Evolutionary conservation across 495 filamentous ascomycete genomes (phyloP).

Genomic region (Oleoguttula mirabilis): DNA sequence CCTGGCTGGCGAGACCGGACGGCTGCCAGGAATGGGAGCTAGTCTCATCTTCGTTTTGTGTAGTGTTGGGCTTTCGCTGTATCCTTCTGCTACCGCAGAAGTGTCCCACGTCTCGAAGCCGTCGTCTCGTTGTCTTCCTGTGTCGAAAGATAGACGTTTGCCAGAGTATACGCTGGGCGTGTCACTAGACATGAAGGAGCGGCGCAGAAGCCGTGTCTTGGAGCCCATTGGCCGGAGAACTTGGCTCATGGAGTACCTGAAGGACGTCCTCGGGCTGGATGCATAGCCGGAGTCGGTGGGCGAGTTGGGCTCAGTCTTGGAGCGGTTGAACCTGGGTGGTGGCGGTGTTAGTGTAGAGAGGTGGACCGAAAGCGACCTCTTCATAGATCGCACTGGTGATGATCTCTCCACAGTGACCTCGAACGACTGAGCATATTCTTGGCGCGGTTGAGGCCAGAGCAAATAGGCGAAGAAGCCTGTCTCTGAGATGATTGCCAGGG

Average conservation of each 20-base stretch:
- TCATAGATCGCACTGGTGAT: neutral
- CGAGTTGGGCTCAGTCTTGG: neutral
- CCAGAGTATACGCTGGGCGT: constrained; percentile 3
- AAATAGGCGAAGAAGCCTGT: constrained; percentile 3
- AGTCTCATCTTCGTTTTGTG: constrained; percentile 35
- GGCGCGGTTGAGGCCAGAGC: neutral
- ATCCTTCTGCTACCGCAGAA: constrained; percentile 41
- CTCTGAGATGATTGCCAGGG: constrained; percentile 1
- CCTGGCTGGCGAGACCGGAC: constrained; percentile 34
- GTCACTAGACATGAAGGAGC: constrained; percentile 2
- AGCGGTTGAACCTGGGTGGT: neutral
- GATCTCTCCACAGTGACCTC: neutral
- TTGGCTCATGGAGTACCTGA: constrained; percentile 7
- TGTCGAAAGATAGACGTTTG: constrained; percentile 7
- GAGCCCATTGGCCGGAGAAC: constrained; percentile 14
- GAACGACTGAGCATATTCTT: neutral
- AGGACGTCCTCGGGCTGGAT: constrained; percentile 1
- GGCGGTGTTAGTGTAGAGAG: constrained; percentile 1
- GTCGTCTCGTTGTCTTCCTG: constrained; percentile 25
- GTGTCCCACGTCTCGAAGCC: constrained; percentile 63
- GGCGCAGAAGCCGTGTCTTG: constrained; percentile 6
- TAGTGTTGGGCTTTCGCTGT: constrained; percentile 30
- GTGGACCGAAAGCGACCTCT: constrained; percentile 3
- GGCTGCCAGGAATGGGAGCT: constrained; percentile 46
- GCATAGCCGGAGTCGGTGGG: constrained; percentile 1